These are phyloP conservation scores for Auricularia cornea DNA, from an alignment of 768 basidiomycete genomes.

Conservation along the genomic window DNA sequence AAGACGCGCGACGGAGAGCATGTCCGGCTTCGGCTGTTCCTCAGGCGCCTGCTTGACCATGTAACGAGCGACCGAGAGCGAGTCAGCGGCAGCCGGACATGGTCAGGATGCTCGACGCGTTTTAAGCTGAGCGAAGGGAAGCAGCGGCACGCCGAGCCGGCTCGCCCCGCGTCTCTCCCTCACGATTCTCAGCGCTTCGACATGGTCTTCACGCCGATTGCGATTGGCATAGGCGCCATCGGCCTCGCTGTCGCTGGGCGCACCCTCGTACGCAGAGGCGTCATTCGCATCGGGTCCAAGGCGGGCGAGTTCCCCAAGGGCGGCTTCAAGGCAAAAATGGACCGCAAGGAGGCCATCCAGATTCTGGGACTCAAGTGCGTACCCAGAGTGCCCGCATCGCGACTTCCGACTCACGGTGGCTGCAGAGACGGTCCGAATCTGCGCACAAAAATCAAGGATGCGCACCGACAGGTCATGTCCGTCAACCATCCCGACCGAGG, in stretches of 20 bases:
- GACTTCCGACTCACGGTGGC: no score
- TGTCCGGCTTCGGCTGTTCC: background rate
- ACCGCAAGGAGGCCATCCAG: constrained; percentile 83
- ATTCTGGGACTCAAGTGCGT: constrained; percentile 89
- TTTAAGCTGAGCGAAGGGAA: background rate
- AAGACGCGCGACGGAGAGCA: background rate
- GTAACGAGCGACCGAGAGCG: background rate
- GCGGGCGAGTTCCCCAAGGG: constrained; percentile 87
- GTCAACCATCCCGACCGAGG: constrained; percentile 98
- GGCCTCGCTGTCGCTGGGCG: background rate
- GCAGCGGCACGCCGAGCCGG: background rate
- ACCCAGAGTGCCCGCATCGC: no score
- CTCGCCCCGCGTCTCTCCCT: background rate
- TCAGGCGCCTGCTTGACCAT: background rate
- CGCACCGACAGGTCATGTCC: constrained; percentile 94
- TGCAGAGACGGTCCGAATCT: constrained; percentile 72
- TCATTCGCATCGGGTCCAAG: background rate
- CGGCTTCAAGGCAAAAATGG: constrained; percentile 95
- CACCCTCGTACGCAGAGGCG: background rate
- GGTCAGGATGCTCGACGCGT: background rate
- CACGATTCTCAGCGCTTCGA: background rate
- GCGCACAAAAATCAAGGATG: constrained; percentile 81
- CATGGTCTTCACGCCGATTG: background rate
- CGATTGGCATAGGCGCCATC: background rate
- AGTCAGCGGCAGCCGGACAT: background rate